Percentiles rank a stretch among this genome's conserved stretches.
Conservation (phyloP, 1,139 yeast genomes). For the Pichia sp. region DNA sequence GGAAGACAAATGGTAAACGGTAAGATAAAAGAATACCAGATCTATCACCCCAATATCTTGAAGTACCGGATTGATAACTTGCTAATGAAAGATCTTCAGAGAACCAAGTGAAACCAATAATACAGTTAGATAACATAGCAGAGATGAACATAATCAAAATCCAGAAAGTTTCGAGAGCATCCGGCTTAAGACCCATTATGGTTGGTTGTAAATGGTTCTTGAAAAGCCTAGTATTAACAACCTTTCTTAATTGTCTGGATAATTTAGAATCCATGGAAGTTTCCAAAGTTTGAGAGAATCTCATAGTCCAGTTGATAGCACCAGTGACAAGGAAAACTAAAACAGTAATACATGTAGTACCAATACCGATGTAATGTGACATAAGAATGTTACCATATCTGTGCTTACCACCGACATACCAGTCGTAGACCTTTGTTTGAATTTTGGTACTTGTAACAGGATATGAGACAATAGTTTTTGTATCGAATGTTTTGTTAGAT, state of each 20-base stretch:
- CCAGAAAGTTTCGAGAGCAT: constrained; percentile 58
- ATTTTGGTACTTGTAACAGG: constrained; percentile 21
- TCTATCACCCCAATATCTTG: constrained; percentile 60
- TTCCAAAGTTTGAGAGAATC: constrained; percentile 38
- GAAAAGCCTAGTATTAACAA: constrained; percentile 49
- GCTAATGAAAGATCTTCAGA: constrained; percentile 40
- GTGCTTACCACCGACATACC: constrained; percentile 34
- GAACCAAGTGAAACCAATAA: constrained; percentile 41
- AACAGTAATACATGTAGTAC: constrained; percentile 49
- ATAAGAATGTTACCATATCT: constrained; percentile 40
- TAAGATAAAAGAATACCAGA: constrained; percentile 55
- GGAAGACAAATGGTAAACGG: constrained; percentile 51
- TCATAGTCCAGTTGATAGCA: constrained; percentile 42
- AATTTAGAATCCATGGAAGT: constrained; percentile 35
- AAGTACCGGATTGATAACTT: constrained; percentile 41
- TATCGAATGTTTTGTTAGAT: constrained; percentile 3
- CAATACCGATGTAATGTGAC: constrained; percentile 49
- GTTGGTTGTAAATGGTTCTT: constrained; percentile 42
- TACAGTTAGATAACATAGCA: constrained; percentile 30
- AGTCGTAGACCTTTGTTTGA: constrained; percentile 33
- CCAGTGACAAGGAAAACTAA: constrained; percentile 42
- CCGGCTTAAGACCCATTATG: constrained; percentile 49
- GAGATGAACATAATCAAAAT: constrained; percentile 47
- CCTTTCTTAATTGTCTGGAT: constrained; percentile 41
- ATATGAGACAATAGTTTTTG: constrained; percentile 20